Conservation (phyloP, 179 eudicot species). For the Patellifolia procumbens region DNA sequence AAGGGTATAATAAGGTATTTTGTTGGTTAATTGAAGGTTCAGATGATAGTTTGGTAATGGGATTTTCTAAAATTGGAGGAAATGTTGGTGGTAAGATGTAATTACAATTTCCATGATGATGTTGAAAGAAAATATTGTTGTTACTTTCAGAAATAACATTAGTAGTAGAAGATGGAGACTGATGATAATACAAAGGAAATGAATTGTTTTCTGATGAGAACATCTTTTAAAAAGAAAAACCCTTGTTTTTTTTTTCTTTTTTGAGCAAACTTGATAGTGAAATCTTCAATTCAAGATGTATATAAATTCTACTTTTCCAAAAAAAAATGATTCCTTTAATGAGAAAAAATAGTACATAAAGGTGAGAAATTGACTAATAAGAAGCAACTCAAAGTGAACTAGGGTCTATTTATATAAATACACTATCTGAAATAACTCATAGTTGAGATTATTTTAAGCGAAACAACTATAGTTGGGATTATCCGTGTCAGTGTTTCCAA, state of each 20-base stretch:
- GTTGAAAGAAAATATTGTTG: conserved; percentile 26
- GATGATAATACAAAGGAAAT: conserved; percentile 27
- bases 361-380: not conserved
- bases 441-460: too few relatives aligned
- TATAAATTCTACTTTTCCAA: not conserved
- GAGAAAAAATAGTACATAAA: not conserved
- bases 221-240: conserved; percentile 21
- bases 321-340: not conserved
- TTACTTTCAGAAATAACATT: conserved; percentile 18
- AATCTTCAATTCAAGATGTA: not conserved
- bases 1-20: not conserved
- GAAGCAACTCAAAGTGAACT: not conserved
- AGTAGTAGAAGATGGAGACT: conserved; percentile 18
- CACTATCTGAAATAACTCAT: too few relatives aligned
- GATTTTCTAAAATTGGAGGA: conserved; percentile 12
- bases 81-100: conserved; percentile 10
- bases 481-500: too few relatives aligned
- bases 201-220: conserved; percentile 22
- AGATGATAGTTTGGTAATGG: conserved; percentile 1
- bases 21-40: conserved; percentile 21
- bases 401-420: too few relatives aligned
- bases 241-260: not conserved
- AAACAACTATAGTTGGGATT: too few relatives aligned
- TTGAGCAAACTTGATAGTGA: not conserved
- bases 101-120: conserved; percentile 20